Conservation (phyloP, 139 green algal species). For the Spirogloea muscicola region DNA sequence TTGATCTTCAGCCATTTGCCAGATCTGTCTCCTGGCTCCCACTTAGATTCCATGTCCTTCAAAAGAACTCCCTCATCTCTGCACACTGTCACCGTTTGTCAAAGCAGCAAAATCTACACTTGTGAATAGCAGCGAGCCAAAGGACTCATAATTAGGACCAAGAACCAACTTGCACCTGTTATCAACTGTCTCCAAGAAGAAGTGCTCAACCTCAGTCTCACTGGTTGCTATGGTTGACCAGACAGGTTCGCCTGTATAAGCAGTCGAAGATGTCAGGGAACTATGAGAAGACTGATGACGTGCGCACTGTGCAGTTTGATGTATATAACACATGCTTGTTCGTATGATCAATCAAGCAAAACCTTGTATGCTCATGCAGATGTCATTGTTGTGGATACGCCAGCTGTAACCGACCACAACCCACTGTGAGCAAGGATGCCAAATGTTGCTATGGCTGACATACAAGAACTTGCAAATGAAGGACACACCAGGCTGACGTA, state of each 20-base stretch:
- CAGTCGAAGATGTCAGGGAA: too few species aligned
- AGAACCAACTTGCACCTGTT: conserved; percentile 20
- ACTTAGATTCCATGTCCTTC: conserved; percentile 68
- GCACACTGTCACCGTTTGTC: background rate
- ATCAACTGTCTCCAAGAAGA: conserved; percentile 35
- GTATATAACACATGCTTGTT: too few species aligned
- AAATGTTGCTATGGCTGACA: background rate
- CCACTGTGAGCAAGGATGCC: background rate
- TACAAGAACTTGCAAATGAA: background rate
- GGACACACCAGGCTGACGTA: background rate
- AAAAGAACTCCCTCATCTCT: conserved; percentile 78
- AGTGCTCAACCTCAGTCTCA: conserved; percentile 53
- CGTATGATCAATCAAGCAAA: too few species aligned
- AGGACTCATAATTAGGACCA: conserved; percentile 7
- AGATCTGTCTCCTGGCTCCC: conserved; percentile 66
- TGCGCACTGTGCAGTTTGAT: too few species aligned
- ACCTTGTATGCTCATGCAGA: too few species aligned
- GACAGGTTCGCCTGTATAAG: background rate
- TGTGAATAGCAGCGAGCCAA: background rate
- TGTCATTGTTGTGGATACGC: too few species aligned
- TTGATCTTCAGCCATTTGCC: conserved; percentile 55
- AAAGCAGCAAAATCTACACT: conserved; percentile 1
- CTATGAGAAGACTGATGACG: too few species aligned
- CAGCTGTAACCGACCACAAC: background rate
- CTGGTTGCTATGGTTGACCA: background rate